Evolutionary conservation across 2,329 filamentous ascomycete species (phyloP).

Genomic region (Westerdykella ornata): DNA sequence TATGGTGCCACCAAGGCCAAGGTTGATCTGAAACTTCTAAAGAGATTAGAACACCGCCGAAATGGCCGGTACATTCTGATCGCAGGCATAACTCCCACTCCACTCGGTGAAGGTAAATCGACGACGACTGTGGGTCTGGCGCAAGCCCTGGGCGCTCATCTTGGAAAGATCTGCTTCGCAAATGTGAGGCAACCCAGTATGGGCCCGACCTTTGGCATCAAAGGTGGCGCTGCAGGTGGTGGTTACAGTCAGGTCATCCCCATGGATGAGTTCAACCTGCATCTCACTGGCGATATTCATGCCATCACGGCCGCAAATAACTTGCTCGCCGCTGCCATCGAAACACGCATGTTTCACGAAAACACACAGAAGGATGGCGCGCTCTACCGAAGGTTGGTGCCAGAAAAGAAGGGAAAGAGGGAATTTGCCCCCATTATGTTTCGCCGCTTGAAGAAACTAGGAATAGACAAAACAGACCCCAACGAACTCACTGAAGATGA

Average conservation of each 20-base stretch:
- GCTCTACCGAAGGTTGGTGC: constrained; percentile 81
- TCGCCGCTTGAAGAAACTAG: constrained; percentile 87
- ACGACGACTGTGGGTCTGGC: constrained; percentile 95
- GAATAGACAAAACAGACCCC: constrained; percentile 90
- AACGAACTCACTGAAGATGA: constrained; percentile 87
- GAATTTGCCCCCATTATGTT: constrained; percentile 87
- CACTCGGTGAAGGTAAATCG: constrained; percentile 94
- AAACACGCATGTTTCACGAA: constrained; percentile 98
- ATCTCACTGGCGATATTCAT: constrained; percentile 95
- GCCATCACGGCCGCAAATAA: constrained; percentile 97
- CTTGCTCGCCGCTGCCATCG: constrained; percentile 88
- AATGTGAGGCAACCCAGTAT: constrained; percentile 96
- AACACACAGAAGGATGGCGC: constrained; percentile 86
- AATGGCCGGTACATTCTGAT: constrained; percentile 90
- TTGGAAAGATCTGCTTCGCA: constrained; percentile 83
- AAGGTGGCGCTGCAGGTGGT: constrained; percentile 92
- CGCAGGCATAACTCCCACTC: constrained; percentile 92
- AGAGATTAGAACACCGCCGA: constrained; percentile 76
- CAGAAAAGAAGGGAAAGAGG: constrained; percentile 81
- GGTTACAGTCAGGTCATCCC: constrained; percentile 99
- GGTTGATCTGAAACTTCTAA: constrained; percentile 73
- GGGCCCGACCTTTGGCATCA: constrained; percentile 97
- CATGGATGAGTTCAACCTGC: constrained; percentile 99
- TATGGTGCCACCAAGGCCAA: constrained; percentile 96
- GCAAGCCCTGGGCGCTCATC: constrained; percentile 83